phyloP scores from a whole-genome alignment of 768 basidiomycete genomes.

The Steccherinum ochraceum region DNA sequence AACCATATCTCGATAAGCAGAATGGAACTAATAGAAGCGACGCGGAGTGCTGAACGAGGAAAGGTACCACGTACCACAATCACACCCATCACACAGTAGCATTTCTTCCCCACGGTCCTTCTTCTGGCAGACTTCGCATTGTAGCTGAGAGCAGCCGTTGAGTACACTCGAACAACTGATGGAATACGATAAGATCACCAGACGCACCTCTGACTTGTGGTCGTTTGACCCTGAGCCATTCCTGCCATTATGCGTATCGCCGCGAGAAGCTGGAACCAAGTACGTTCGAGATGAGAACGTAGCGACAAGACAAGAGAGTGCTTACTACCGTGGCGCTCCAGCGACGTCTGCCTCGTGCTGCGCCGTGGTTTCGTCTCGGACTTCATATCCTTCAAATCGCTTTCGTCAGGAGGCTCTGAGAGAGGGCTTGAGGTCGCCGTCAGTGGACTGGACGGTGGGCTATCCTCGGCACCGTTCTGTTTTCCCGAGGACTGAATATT shows the following conservation, averaged over 20 bases:
- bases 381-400: slow-evolving; percentile 51
- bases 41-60: slow-evolving; percentile 1
- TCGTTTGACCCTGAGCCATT: slow-evolving; percentile 6
- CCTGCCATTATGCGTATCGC: not conserved
- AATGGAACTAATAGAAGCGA: not conserved
- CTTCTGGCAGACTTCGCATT: slow-evolving; percentile 90
- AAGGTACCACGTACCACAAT: slow-evolving; percentile 48
- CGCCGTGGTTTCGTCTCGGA: slow-evolving; percentile 43
- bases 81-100: slow-evolving; percentile 86
- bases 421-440: slow-evolving; percentile 74
- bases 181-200: slow-evolving; percentile 2
- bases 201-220: slow-evolving; percentile 11
- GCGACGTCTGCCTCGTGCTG: slow-evolving; percentile 44
- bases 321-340: slow-evolving; percentile 40
- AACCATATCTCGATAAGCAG: not conserved
- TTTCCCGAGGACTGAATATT: slow-evolving; percentile 38
- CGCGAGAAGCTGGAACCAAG: not conserved
- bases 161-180: slow-evolving; percentile 4
- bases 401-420: slow-evolving; percentile 77
- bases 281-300: not conserved
- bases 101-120: slow-evolving; percentile 88
- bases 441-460: slow-evolving; percentile 67
- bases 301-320: slow-evolving; percentile 1
- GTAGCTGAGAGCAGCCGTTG: slow-evolving; percentile 39
- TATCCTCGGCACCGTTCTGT: slow-evolving; percentile 22